Evolutionary conservation across 2,329 filamentous ascomycete genomes (phyloP), one percentile per base, ranked within the genome.

Genomic region (Mycosphaerella sp.): DNA sequence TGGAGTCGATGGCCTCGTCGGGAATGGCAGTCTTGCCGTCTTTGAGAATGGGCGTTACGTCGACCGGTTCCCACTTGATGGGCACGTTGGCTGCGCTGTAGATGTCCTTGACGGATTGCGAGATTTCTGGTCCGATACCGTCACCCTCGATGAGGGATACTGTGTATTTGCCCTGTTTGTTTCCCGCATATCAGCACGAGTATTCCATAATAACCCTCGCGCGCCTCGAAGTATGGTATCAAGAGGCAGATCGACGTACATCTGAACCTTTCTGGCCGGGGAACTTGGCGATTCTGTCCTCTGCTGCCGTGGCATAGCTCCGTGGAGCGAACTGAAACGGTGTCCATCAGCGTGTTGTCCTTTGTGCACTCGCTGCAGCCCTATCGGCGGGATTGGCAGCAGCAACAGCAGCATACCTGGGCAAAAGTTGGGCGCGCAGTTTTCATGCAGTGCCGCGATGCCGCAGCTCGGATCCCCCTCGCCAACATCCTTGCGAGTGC

Each of bases 71-170:
- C 93, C 93, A 98, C 70, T 90, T 84, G 73, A 98, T 86, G 57
- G 93, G 93, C 76, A 95, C 91, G 73, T 94, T 87, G 66, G 93
- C 93, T 65, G 93, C 93, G 66, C 84, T 80, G 77, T 96, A 98
- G 75, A 98, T 98, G 73, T 96, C 88, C 83, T 97, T 98, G 69
- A 98, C 90, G 44, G 93, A 94, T 75, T 95, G 85, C 61, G 93
- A 84, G 70, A 98, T 98, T 77, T 98, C 91, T 21, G 56, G 93
- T 56, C 93, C 93, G 71, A 98, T 98, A 71, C 93, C 93, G 69
- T 98, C 94, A 75, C 94, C 93, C 80, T 98, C 94, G 62, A 98
- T 98, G 75, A 98, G 79, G 65, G 88, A 91, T 68, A 98, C 93
- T 52, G 87, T 87, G 81, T 86, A 98, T 74, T 93, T 93, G 69